Base-by-base conservation (phyloP, 140 eudicot genomes). In the Ambrosia hybrid region DNA sequence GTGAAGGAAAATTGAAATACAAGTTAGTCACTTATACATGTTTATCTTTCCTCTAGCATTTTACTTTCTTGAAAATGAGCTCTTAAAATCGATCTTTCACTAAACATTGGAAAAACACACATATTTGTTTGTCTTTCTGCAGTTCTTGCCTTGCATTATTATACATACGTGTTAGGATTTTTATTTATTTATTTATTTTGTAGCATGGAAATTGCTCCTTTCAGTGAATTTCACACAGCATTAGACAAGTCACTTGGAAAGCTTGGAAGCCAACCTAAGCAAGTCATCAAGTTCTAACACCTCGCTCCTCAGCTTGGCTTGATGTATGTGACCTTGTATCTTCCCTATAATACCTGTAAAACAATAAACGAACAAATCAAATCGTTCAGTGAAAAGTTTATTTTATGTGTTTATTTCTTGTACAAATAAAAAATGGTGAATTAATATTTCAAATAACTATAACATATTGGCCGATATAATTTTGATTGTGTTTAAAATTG, bases 221-320 rank as follows among this genome's bases (percentile, higher is more conserved):
- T 93, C 59, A 49, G 68, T n/a, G 76, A 90, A 56, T 89, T 90
- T 74, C 77, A 78, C 13, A 66, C 78, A 17, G 91, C 96, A 37
- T 68, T 93, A 80, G 98, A 90, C 69, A 93, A 87, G 80, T 81
- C 98, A 63, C 88, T 89, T 76, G 98, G 98, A 56, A 93, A 93
- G 84, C 88, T 83, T 3, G 96, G 98, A 75, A 87, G 97, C 79
- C 98, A 90, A 61, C 93, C 85, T 53, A 93, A 93, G 74, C 97
- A 93, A 84, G 84, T 93, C 14, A 67, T 93, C 11, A 88, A 74
- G 77, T 90, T 93, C 70, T 92, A 73, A 80, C 69, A 45, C 13
- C 26, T 21, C 26, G 26, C 26, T 21, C 26, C 26, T 34, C 33
- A 5, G 67, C 11, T 48, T 48, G 53, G 3, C 53, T 6, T 13